Evolutionary conservation across 2,329 filamentous ascomycete genomes (phyloP).

Genomic region (Scorias spongiosa): DNA sequence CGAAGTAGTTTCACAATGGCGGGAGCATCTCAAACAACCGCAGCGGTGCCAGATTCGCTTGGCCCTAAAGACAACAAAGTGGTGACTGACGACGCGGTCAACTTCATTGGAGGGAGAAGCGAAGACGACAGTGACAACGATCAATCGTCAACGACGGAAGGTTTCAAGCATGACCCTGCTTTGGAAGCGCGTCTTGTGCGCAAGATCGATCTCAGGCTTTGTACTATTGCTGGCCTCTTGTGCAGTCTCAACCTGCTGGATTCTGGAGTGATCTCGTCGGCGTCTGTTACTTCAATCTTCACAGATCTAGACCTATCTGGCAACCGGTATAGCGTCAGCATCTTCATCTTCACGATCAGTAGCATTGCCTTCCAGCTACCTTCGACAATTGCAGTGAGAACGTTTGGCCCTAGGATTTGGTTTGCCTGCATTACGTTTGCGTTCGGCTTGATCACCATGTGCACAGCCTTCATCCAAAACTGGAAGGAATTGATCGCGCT

Average conservation of each 20-base stretch:
- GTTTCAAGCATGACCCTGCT: background rate
- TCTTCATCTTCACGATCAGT: constrained; percentile 58
- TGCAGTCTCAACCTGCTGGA: constrained; percentile 56
- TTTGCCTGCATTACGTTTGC: constrained; percentile 44
- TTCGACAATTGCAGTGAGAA: constrained; percentile 49
- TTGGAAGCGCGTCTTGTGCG: constrained; percentile 37
- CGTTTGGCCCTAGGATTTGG: constrained; percentile 48
- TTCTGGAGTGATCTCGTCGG: constrained; percentile 53
- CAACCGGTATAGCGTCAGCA: constrained; percentile 52
- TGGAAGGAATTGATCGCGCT: constrained; percentile 58
- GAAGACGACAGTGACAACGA: background rate
- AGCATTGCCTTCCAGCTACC: constrained; percentile 55
- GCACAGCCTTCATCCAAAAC: constrained; percentile 50
- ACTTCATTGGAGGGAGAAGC: too few relatives aligned
- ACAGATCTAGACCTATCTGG: constrained; percentile 47
- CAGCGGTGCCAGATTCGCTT: too few relatives aligned
- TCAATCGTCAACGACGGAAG: background rate
- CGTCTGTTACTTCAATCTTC: constrained; percentile 54
- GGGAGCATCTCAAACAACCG: too few relatives aligned
- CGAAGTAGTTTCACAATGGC: too few relatives aligned
- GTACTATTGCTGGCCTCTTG: constrained; percentile 55
- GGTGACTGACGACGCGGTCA: too few relatives aligned
- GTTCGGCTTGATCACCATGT: constrained; percentile 51
- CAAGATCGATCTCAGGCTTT: constrained; percentile 53
- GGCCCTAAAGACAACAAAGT: too few relatives aligned